Evolutionary conservation across 2,329 filamentous ascomycete species (phyloP).

Genomic region (Juglanconis sp.): DNA sequence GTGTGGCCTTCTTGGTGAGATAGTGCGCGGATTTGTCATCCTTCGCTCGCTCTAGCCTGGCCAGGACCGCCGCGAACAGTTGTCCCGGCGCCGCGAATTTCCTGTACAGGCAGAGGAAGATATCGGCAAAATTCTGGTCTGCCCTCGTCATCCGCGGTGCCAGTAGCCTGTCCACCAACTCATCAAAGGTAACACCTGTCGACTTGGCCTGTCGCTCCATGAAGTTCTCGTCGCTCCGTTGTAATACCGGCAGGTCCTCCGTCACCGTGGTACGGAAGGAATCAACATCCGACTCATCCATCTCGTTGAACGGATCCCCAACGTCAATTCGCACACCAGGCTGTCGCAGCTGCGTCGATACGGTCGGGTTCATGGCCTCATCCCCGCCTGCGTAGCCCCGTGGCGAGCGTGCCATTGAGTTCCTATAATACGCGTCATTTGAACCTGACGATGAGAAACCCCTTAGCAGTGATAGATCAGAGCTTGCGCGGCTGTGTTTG

Average conservation of each 20-base stretch:
- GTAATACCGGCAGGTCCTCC: constrained; percentile 65
- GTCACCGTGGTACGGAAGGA: constrained; percentile 55
- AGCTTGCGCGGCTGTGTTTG: constrained; percentile 69
- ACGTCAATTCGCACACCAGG: constrained; percentile 52
- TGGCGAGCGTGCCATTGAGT: constrained; percentile 44
- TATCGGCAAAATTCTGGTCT: constrained; percentile 83
- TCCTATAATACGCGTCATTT: constrained; percentile 37
- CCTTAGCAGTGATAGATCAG: constrained; percentile 62
- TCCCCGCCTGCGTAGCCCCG: constrained; percentile 43
- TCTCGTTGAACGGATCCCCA: constrained; percentile 58
- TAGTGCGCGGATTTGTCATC: constrained; percentile 65
- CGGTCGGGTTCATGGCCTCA: constrained; percentile 42
- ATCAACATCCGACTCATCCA: constrained; percentile 69
- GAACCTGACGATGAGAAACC: constrained; percentile 47
- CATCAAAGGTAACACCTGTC: constrained; percentile 58
- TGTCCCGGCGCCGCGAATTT: constrained; percentile 83
- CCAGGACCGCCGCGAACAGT: constrained; percentile 74
- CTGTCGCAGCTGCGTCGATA: constrained; percentile 48
- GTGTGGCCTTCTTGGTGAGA: constrained; percentile 74
- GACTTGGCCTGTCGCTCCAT: constrained; percentile 51
- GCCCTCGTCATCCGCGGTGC: constrained; percentile 76
- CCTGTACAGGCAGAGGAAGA: constrained; percentile 90
- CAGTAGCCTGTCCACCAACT: constrained; percentile 83
- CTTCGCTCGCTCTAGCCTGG: constrained; percentile 68
- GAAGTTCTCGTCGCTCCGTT: constrained; percentile 62